These are phyloP conservation scores for Hemisphaericaspora lyxosophila DNA, from an alignment of 1,139 yeast species.

Conservation along the genomic window DNA sequence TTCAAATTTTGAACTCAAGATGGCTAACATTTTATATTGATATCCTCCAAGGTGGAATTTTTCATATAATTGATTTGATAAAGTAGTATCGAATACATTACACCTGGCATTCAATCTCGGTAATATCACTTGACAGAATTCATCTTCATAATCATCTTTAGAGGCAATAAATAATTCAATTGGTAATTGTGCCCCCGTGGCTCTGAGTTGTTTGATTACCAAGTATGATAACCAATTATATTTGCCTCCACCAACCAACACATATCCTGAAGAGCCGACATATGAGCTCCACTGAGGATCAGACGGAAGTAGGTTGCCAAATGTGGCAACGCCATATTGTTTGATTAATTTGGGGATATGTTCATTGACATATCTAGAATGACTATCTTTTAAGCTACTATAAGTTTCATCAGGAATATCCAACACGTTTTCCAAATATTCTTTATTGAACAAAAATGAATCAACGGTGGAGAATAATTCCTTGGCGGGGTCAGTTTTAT, in stretches of 20 bases:
- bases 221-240: constrained; percentile 47
- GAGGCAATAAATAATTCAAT: constrained; percentile 55
- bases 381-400: constrained; percentile 33
- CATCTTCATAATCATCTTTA: constrained; percentile 45
- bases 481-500: constrained; percentile 31
- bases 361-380: constrained; percentile 29
- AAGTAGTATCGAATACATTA: constrained; percentile 41
- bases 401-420: constrained; percentile 35
- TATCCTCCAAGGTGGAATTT: constrained; percentile 50
- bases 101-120: constrained; percentile 57
- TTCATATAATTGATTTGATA: constrained; percentile 23
- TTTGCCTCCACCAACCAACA: constrained; percentile 45
- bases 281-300: constrained; percentile 38
- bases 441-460: constrained; percentile 36
- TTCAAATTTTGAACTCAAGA: constrained; percentile 58
- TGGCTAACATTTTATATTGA: constrained; percentile 63
- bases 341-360: constrained; percentile 33
- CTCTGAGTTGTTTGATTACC: constrained; percentile 43
- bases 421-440: constrained; percentile 39
- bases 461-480: constrained; percentile 28
- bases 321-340: constrained; percentile 33
- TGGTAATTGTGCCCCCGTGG: constrained; percentile 40
- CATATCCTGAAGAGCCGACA: constrained; percentile 40
- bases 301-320: constrained; percentile 34
- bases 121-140: constrained; percentile 52